A percentile compares a stretch with the other conserved stretches of the same genome.
These are phyloP conservation scores for Prototheca cutis DNA, from an alignment of 163 green algal species.

Conservation along the genomic window DNA sequence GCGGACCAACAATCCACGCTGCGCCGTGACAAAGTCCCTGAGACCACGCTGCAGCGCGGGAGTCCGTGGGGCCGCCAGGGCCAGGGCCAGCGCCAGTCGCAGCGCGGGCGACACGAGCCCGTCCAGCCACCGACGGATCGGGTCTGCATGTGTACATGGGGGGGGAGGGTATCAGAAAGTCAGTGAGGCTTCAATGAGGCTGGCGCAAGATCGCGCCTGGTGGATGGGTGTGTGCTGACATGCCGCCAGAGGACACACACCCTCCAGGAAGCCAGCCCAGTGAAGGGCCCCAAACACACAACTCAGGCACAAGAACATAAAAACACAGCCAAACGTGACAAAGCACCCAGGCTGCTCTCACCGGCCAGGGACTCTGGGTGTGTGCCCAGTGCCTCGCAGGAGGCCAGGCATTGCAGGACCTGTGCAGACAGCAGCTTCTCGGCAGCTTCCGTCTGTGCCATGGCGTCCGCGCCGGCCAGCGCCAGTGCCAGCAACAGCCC, in stretches of 20 bases:
- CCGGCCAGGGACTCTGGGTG: constrained; percentile 35
- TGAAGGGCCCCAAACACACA: no score
- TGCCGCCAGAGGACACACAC: no score
- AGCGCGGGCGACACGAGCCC: constrained; percentile 32
- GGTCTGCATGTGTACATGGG: no score
- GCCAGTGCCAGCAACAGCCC: constrained; percentile 48
- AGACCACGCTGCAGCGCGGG: constrained; percentile 10
- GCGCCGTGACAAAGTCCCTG: background rate
- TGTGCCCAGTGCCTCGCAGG: constrained; percentile 41
- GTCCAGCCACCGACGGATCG: constrained; percentile 19
- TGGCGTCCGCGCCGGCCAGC: constrained; percentile 18
- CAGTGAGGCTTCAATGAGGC: no score
- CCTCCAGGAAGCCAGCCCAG: no score
- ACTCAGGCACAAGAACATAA: no score
- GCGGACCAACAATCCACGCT: constrained; percentile 35
- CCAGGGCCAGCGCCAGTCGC: constrained; percentile 47
- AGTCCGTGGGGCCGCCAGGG: constrained; percentile 32
- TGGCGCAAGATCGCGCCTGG: no score
- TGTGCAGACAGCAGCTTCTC: constrained; percentile 28
- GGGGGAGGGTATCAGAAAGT: no score
- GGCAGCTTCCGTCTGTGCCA: constrained; percentile 16
- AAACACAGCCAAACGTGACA: background rate
- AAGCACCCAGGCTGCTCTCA: background rate
- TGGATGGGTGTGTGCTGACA: no score
- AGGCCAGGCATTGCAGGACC: constrained; percentile 19